Conservation (phyloP, 768 basidiomycete genomes). For the Russula virescens region DNA sequence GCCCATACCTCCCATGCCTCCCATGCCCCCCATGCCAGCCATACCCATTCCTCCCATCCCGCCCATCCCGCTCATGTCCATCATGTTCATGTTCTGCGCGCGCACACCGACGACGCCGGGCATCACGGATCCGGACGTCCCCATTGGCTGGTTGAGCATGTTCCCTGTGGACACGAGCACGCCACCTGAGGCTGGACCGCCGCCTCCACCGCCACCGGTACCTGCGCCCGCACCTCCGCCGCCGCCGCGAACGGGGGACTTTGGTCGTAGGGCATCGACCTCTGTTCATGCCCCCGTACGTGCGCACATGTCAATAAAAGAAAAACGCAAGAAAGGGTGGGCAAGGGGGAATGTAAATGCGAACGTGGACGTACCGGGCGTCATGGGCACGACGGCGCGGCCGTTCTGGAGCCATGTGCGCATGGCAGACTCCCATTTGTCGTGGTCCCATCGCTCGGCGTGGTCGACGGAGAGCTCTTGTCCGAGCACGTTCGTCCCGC, state of each 20-base stretch:
- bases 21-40: conserved; percentile 6
- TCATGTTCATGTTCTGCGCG: conserved; percentile 27
- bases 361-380: conserved; percentile 34
- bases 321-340: neutral
- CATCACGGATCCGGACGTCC: neutral
- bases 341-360: neutral
- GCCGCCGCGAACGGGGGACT: conserved; percentile 62
- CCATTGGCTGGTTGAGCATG: conserved; percentile 21
- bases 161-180: neutral
- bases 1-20: conserved; percentile 13
- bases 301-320: neutral
- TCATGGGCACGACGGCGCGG: conserved; percentile 57
- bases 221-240: neutral
- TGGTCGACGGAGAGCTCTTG: conserved; percentile 21
- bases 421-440: conserved; percentile 59
- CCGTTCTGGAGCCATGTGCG: conserved; percentile 43
- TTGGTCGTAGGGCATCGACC: conserved; percentile 79
- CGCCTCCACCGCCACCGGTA: conserved; percentile 15
- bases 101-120: conserved; percentile 19
- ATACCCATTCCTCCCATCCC: conserved; percentile 16
- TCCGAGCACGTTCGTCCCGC: conserved; percentile 30
- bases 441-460: conserved; percentile 52
- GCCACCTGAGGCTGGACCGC: conserved; percentile 8
- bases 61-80: conserved; percentile 18
- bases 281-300: conserved; percentile 35